Evolutionary conservation across 129 eudicot species (phyloP), one percentile per base, ranked within the genome.

Genomic region (Helianthus tuberosus): DNA sequence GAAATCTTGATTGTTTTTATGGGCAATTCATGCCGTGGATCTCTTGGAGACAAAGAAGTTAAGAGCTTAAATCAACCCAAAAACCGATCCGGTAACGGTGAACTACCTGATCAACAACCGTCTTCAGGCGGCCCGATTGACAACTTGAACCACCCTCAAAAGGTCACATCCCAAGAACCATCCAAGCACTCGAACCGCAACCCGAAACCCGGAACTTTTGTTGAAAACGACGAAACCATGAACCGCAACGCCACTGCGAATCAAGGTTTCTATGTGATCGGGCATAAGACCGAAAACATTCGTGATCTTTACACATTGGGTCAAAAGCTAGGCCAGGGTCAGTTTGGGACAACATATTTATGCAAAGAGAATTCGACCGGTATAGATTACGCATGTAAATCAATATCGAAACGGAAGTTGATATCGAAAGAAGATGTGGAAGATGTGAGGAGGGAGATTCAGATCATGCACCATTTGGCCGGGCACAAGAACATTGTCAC

Each of bases 11-110:
- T 71, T 77, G 89, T 85, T 85, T 78, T 89, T 81, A 92, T 92
- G 98, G 98, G 98, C 91, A 92, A 92, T 73, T 85, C 96, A 87
- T 92, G 98, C 88, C 92, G 95, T 50, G 94, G 96, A 80, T 87
- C 94, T 79, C 84, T 85, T 39, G 88, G 88, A 77, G 76, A 49
- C 59, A 87, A 87, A 78, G 72, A 77, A 71, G 65, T 77, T 71
- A 54, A 66, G 4, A 79, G 59, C 58, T 66, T 49, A n/a, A 14
- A 44, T 64, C 67, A 62, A 71, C 17, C 79, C 51, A 52, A 75
- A 79, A 63, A 25, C 36, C 65, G 75, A 71, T 52, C 59, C 72
- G 84, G 64, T 77, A 69, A 11, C 51, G 63, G 35, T 32, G 48
- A 32, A 32, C 36, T 2, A 32, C 36, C 4, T 5, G 36, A 32